Conservation (phyloP, 1,284 basidiomycete species). For the Cryptococcus sp. region DNA sequence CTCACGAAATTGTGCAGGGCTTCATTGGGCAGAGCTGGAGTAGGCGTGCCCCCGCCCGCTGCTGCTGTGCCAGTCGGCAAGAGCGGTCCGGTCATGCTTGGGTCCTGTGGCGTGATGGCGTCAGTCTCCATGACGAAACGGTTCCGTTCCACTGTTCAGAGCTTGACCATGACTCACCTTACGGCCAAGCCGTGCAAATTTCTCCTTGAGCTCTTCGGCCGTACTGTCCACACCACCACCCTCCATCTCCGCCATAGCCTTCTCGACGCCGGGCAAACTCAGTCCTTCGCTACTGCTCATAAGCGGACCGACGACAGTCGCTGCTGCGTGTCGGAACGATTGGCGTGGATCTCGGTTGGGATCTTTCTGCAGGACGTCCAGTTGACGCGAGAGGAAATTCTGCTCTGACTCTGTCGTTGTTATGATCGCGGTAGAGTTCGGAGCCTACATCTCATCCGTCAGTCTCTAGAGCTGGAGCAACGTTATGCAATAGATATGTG, state of each 20-base stretch:
- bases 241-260: conserved; percentile 82
- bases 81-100: conserved; percentile 25
- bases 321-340: conserved; percentile 73
- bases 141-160: background rate
- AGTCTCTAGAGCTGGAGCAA: background rate
- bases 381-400: conserved; percentile 80
- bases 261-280: conserved; percentile 79
- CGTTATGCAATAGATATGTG: background rate
- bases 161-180: conserved; percentile 26
- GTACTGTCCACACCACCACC: conserved; percentile 51
- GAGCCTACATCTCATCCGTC: background rate
- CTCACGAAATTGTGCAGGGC: conserved; percentile 53
- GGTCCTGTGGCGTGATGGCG: conserved; percentile 23
- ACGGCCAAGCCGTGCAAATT: conserved; percentile 41
- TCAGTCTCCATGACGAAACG: background rate
- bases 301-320: conserved; percentile 76
- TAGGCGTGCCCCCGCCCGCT: conserved; percentile 8
- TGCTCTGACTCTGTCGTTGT: conserved; percentile 66
- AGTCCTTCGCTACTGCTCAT: conserved; percentile 77
- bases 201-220: conserved; percentile 43
- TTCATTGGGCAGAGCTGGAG: conserved; percentile 42
- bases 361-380: conserved; percentile 84
- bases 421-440: conserved; percentile 1
- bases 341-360: conserved; percentile 81
- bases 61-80: conserved; percentile 24